Evolutionary conservation across 2,329 filamentous ascomycete genomes (phyloP).

Genomic region (Tolypocladium nubicola): DNA sequence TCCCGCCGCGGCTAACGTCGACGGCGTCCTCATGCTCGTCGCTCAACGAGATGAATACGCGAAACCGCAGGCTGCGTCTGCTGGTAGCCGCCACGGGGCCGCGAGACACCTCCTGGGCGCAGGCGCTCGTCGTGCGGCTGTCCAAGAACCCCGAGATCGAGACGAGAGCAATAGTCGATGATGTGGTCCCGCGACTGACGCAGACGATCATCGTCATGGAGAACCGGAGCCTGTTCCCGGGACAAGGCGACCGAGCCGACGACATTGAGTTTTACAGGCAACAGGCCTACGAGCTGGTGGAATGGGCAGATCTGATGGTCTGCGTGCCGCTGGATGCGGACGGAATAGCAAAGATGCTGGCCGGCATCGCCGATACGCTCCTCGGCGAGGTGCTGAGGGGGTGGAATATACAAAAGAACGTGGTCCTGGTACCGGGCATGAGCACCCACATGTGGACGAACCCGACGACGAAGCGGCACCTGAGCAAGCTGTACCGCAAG

Average conservation of each 20-base stretch:
- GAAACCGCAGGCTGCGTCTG: slow-evolving; percentile 42
- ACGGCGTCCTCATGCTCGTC: slow-evolving; percentile 23
- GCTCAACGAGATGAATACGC: slow-evolving; percentile 22
- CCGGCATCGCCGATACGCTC: slow-evolving; percentile 71
- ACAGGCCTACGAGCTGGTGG: slow-evolving; percentile 57
- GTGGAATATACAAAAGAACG: slow-evolving; percentile 80
- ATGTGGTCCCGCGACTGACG: slow-evolving; percentile 50
- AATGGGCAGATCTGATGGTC: slow-evolving; percentile 82
- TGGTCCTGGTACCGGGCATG: slow-evolving; percentile 82
- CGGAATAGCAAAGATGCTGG: slow-evolving; percentile 77
- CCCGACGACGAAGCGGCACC: slow-evolving; percentile 76
- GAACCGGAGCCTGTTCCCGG: slow-evolving; percentile 33
- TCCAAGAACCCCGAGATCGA: slow-evolving; percentile 54
- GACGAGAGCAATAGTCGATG: slow-evolving; percentile 52
- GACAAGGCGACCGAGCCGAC: slow-evolving; percentile 24
- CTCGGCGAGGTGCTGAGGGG: slow-evolving; percentile 71
- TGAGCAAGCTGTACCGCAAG: slow-evolving; percentile 71
- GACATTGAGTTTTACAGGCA: slow-evolving; percentile 40
- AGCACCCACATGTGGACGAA: slow-evolving; percentile 83
- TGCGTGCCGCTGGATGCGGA: slow-evolving; percentile 79
- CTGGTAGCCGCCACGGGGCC: slow-evolving; percentile 57
- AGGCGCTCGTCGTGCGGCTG: slow-evolving; percentile 54
- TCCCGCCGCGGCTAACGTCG: slow-evolving; percentile 19
- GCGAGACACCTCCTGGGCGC: slow-evolving; percentile 54
- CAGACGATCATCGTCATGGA: slow-evolving; percentile 52